Percentiles rank a stretch among this genome's conserved stretches.
These are phyloP conservation scores for Hymenoscyphus linearis DNA, from an alignment of 2,329 filamentous ascomycete genomes.

Conservation along the genomic window DNA sequence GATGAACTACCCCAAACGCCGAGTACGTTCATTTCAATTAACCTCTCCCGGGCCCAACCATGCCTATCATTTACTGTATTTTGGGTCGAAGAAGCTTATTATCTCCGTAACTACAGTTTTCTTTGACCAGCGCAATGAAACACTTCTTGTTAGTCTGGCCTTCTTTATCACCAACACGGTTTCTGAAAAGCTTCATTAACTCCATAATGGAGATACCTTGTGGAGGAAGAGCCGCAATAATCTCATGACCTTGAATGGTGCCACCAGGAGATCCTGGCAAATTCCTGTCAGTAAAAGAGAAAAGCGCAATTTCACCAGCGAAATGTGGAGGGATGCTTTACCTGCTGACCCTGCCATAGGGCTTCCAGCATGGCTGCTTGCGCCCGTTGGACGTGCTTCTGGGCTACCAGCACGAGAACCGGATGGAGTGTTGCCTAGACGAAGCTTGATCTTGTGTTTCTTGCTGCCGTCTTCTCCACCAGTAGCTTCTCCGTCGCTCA, in stretches of 20 bases:
- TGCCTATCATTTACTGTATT: not conserved
- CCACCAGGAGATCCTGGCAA: constrained; percentile 16
- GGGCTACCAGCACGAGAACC: constrained; percentile 61
- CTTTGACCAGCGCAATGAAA: constrained; percentile 56
- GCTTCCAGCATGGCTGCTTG: constrained; percentile 31
- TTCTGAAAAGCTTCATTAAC: constrained; percentile 49
- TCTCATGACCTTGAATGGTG: constrained; percentile 46
- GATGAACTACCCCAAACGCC: not conserved
- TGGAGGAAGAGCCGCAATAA: constrained; percentile 48
- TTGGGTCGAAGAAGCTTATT: constrained; percentile 45
- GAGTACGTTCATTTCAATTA: not conserved
- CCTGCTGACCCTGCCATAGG: constrained; percentile 21
- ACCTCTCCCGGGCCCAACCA: not conserved
- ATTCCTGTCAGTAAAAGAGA: not conserved
- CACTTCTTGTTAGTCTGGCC: constrained; percentile 48
- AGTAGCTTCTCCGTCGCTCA: constrained; percentile 68
- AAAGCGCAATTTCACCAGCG: not conserved
- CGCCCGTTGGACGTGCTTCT: constrained; percentile 23
- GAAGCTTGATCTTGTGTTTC: constrained; percentile 53
- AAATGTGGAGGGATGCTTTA: constrained; percentile 9
- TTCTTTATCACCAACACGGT: constrained; percentile 45
- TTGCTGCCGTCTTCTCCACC: constrained; percentile 58
- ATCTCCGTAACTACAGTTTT: constrained; percentile 46
- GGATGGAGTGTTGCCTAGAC: constrained; percentile 42
- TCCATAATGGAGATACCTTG: constrained; percentile 49